A percentile compares a stretch with the other conserved stretches of the same genome.
These are phyloP conservation scores for Globisporangium emineosum DNA, from an alignment of 352 stramenopile genomes.

Conservation along the genomic window DNA sequence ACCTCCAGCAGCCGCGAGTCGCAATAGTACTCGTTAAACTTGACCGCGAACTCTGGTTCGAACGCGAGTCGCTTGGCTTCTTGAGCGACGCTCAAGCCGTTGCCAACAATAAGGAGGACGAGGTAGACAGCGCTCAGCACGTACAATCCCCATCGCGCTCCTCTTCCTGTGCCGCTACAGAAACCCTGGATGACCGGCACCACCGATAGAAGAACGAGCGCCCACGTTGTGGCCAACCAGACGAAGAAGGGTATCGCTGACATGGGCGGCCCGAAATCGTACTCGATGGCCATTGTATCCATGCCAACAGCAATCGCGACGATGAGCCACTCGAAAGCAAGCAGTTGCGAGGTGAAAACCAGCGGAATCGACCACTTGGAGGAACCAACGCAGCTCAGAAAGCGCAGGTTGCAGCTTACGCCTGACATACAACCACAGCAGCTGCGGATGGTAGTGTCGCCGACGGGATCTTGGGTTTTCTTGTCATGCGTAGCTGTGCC, in stretches of 20 bases:
- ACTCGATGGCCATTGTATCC: background rate
- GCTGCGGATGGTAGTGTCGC: background rate
- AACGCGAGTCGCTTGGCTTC: background rate
- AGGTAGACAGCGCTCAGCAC: background rate
- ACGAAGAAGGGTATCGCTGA: background rate
- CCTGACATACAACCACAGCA: background rate
- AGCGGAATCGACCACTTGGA: background rate
- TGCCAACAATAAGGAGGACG: background rate
- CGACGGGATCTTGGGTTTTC: background rate
- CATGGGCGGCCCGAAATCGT: slow-evolving; percentile 4
- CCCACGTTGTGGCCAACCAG: no score
- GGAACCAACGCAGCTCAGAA: background rate
- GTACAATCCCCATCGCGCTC: background rate
- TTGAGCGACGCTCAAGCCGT: background rate
- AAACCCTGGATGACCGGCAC: background rate
- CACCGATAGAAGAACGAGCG: no score
- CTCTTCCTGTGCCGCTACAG: background rate
- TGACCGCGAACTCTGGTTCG: no score
- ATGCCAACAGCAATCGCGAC: slow-evolving; percentile 3
- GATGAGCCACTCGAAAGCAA: no score
- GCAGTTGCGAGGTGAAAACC: background rate
- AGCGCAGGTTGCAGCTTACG: background rate
- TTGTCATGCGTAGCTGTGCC: background rate
- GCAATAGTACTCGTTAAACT: no score
- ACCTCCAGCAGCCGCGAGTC: no score